Evolutionary conservation across 768 basidiomycete species (phyloP).

Genomic region (Ramaria sp.): DNA sequence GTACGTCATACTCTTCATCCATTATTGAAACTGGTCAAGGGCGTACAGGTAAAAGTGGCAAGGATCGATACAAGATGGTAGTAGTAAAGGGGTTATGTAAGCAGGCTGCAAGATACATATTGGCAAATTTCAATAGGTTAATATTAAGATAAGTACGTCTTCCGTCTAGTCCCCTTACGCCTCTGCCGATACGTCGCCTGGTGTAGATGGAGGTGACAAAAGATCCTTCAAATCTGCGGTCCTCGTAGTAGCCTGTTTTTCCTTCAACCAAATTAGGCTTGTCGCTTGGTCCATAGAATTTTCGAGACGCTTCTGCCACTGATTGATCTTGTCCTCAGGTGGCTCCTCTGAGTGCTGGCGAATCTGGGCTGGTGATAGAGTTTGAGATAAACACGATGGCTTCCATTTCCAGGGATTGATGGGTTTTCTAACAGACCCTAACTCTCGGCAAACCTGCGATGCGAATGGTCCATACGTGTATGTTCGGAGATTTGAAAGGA

Average conservation of each 20-base stretch:
- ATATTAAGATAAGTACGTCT: not conserved
- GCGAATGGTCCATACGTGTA: not conserved
- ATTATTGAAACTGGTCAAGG: slow-evolving; percentile 33
- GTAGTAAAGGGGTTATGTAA: slow-evolving; percentile 5
- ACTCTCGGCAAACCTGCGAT: not conserved
- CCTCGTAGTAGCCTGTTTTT: not conserved
- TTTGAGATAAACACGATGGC: not conserved
- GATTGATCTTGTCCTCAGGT: not conserved
- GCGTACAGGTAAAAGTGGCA: not conserved
- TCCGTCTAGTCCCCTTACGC: not conserved
- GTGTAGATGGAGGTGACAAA: slow-evolving; percentile 7
- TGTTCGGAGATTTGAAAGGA: not conserved
- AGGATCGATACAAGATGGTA: not conserved
- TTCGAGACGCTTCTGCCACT: not conserved
- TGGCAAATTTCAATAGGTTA: not conserved
- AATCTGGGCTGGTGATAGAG: not conserved
- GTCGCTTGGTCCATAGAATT: not conserved
- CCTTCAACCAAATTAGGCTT: not conserved
- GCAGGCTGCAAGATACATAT: no score
- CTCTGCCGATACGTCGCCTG: not conserved
- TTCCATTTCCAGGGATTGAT: not conserved
- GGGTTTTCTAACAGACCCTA: not conserved
- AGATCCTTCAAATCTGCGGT: not conserved
- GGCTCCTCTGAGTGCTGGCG: not conserved
- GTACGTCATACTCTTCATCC: slow-evolving; percentile 99